Base-by-base conservation (phyloP, 805 yeast species). In the Helenozyma baotianmanensis region DNA sequence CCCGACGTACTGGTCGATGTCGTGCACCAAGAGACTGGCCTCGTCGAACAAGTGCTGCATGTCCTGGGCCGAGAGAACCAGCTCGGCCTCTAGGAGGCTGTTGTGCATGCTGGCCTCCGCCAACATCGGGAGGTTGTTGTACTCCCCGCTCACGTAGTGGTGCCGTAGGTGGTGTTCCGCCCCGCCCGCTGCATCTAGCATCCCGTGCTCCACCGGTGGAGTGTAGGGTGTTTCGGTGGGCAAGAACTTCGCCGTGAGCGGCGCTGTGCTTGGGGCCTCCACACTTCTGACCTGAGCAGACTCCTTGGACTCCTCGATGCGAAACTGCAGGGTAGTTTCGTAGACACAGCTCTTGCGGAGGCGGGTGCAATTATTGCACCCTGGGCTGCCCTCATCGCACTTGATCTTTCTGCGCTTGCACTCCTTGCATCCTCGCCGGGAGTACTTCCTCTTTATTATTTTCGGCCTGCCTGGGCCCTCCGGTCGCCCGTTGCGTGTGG, bases 381-480 rank as follows among this genome's bases (percentile, higher is more conserved):
- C 45, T 4, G 70, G 70, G 35, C 53, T 50, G 4, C 45, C 47
- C 40, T 65, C 71, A 42, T 65, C 71, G 39, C 71, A 65, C 41
- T 65, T 65, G 54, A 63, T 64, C 41, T 64, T 64, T 25, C 71
- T 51, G 25, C 71, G 47, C 37, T 64, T 64, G 49, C 71, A 65
- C 45, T 65, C 70, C n/a, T 44, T 47, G 43, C 71, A 65, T 10
- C 71, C 71, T 5, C 53, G 58, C 12, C 70, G 48, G 27, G 62
- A 53, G 42, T 64, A 64, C 42, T 61, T 63, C 14, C 70, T 39
- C 47, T 64, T 64, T 36, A 56, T 59, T 30, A 59, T 50, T 15
- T 43, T 38, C 22, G 21, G 14, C 23, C 21, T 17, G 19, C 8
- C 19, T n/a, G n/a, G n/a, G n/a, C n/a, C n/a, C n/a, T n/a, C n/a